Conservation (phyloP, 2,329 filamentous ascomycete species). For the Neofusicoccum umdonicola region DNA sequence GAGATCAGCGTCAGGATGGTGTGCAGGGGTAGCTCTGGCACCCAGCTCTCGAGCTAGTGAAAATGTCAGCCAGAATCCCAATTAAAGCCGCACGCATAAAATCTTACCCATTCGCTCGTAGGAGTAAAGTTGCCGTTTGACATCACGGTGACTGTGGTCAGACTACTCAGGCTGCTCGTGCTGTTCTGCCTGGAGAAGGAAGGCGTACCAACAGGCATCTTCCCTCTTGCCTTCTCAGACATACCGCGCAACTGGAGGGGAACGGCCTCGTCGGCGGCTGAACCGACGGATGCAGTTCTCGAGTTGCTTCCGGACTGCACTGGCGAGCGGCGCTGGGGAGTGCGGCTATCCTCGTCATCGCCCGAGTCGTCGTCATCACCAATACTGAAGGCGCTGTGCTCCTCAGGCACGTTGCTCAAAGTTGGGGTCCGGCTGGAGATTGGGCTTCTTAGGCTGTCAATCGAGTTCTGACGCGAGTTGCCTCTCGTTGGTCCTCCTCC, state of each 20-base stretch:
- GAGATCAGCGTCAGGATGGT: constrained; percentile 78
- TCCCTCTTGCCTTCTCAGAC: constrained; percentile 95
- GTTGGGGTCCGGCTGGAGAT: constrained; percentile 55
- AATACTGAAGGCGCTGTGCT: constrained; percentile 81
- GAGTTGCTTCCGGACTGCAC: constrained; percentile 43
- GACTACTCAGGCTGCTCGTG: constrained; percentile 72
- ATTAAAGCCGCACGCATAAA: not conserved
- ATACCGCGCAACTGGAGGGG: constrained; percentile 83
- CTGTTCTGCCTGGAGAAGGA: constrained; percentile 89
- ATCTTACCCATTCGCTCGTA: constrained; percentile 67
- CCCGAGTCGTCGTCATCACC: constrained; percentile 74
- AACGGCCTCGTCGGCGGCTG: constrained; percentile 71
- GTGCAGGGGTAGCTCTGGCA: constrained; percentile 86
- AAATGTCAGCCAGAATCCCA: constrained; percentile 23
- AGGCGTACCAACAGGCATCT: constrained; percentile 82
- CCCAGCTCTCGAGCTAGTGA: constrained; percentile 78
- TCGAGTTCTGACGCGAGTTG: constrained; percentile 55
- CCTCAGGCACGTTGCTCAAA: constrained; percentile 69
- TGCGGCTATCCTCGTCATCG: constrained; percentile 54
- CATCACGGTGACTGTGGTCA: constrained; percentile 58
- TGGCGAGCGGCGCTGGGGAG: constrained; percentile 20
- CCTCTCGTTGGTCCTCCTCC: constrained; percentile 38
- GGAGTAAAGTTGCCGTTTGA: constrained; percentile 69
- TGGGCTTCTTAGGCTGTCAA: constrained; percentile 67
- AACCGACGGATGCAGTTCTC: constrained; percentile 67